Conservation (phyloP, 495 filamentous ascomycete genomes). For the Penicillium cosmopolitanum region DNA sequence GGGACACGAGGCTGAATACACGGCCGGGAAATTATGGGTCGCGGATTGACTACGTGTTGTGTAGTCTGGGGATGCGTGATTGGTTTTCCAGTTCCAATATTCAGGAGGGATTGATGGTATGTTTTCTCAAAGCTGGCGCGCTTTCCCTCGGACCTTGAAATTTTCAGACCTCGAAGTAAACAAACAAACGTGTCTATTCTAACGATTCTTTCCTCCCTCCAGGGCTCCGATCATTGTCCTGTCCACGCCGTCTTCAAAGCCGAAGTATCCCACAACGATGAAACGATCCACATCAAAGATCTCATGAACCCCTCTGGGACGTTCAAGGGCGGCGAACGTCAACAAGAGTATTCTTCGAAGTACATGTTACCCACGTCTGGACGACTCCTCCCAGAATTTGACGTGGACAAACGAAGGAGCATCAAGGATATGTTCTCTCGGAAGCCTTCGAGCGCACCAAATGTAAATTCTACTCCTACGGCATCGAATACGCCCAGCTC, state of each 20-base stretch:
- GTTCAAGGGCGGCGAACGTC: slow-evolving; percentile 71
- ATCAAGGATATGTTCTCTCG: slow-evolving; percentile 91
- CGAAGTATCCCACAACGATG: slow-evolving; percentile 53
- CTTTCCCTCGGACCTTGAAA: not conserved
- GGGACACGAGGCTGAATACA: slow-evolving; percentile 85
- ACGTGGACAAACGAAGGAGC: slow-evolving; percentile 67
- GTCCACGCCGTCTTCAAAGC: slow-evolving; percentile 82
- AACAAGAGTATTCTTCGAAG: slow-evolving; percentile 66
- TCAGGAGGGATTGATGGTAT: slow-evolving; percentile 88
- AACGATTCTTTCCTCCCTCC: not conserved
- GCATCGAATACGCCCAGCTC: not conserved
- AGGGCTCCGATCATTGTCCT: slow-evolving; percentile 96
- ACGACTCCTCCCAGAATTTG: slow-evolving; percentile 83
- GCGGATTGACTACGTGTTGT: slow-evolving; percentile 91
- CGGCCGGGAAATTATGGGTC: slow-evolving; percentile 90
- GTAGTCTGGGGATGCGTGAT: slow-evolving; percentile 74
- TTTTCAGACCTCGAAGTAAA: too few species aligned
- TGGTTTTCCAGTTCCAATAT: slow-evolving; percentile 93
- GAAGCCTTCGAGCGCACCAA: slow-evolving; percentile 44
- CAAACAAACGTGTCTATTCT: slow-evolving; percentile 16
- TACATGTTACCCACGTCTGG: slow-evolving; percentile 75
- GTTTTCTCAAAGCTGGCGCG: not conserved
- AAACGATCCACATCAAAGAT: slow-evolving; percentile 63
- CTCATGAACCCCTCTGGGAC: slow-evolving; percentile 79
- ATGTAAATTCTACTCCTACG: not conserved